Evolutionary conservation across 805 yeast genomes (phyloP), one percentile per base, ranked within the genome.

Genomic region (Brettanomyces anomalus): DNA sequence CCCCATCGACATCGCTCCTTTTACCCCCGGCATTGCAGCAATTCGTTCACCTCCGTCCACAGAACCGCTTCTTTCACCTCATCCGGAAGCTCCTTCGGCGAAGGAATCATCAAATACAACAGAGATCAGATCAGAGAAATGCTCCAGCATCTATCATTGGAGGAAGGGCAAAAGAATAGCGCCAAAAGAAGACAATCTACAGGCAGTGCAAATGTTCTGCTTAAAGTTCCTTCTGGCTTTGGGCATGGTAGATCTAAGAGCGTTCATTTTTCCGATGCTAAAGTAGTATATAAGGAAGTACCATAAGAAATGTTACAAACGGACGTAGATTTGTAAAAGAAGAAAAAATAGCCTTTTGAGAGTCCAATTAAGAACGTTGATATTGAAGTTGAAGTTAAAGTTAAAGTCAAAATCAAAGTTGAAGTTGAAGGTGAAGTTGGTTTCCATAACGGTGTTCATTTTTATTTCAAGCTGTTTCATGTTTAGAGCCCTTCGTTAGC

Each of bases 41-140:
- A 41, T 5, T 21, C 36, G n/a, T 14, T 43, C 11, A n/a, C 34
- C 31, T 33, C 36, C 19, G 42, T 32, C 34, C 37, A 33, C 19
- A 44, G 55, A 26, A 46, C 50, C 5, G 56, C 64, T 1, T 58
- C 63, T 4, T 58, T 61, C 35, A 61, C 65, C n/a, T 60, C 65
- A 2, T 57, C 63, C 1, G 65, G 65, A 21, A 55, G 56, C 15
- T 60, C 64, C 13, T 61, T 61, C 44, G 65, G 65, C 16, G 65
- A 61, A 43, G 65, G 65, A 4, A 61, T 61, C 19, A 58, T 61
- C 35, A 60, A 59, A 45, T 61, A 56, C 43, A 59, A 54, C 42
- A 46, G 65, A 28, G 53, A 51, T 26, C 65, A 61, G 44, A 59
- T 61, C 17, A 44, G 62, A 16, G 63, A 58, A 39, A 61, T 61